Percentiles rank a stretch among this genome's conserved stretches.
Evolutionary conservation across 768 basidiomycete species (phyloP).

Genomic region (Rhodotorula graminis): DNA sequence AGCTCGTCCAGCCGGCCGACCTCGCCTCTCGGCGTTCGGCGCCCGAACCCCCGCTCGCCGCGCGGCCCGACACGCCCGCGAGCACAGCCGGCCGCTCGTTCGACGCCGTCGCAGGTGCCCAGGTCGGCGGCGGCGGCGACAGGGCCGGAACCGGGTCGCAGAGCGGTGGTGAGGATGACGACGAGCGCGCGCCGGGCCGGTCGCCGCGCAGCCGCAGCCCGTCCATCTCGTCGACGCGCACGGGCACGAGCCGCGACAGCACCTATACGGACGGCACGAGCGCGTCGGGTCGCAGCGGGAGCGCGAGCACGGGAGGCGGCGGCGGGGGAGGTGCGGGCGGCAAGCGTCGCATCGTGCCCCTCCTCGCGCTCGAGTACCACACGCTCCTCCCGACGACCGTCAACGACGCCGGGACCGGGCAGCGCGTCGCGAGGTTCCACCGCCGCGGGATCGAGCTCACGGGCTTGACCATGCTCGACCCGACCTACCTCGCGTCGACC

Average conservation of each 20-base stretch:
- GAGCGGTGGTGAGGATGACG: not conserved
- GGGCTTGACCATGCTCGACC: constrained; percentile 71
- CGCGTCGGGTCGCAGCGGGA: not conserved
- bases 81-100: constrained; percentile 1
- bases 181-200: no score
- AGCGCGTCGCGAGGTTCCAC: constrained; percentile 72
- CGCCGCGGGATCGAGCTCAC: constrained; percentile 67
- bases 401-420: constrained; percentile 73
- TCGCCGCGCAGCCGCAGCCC: not conserved
- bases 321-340: constrained; percentile 5
- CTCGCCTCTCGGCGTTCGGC: not conserved
- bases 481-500: constrained; percentile 54
- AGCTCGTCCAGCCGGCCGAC: constrained; percentile 64
- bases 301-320: no score
- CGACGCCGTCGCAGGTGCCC: constrained; percentile 27
- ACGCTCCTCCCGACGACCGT: constrained; percentile 80
- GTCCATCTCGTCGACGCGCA: not conserved
- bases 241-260: constrained; percentile 7
- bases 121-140: not conserved
- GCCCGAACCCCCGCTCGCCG: not conserved
- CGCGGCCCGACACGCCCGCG: not conserved
- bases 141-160: not conserved
- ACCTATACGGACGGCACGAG: constrained; percentile 1
- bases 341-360: constrained; percentile 43
- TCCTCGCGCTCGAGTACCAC: constrained; percentile 83